Conservation (phyloP, 176 grass and related monocot genomes). For the Musa troglodytarum region DNA sequence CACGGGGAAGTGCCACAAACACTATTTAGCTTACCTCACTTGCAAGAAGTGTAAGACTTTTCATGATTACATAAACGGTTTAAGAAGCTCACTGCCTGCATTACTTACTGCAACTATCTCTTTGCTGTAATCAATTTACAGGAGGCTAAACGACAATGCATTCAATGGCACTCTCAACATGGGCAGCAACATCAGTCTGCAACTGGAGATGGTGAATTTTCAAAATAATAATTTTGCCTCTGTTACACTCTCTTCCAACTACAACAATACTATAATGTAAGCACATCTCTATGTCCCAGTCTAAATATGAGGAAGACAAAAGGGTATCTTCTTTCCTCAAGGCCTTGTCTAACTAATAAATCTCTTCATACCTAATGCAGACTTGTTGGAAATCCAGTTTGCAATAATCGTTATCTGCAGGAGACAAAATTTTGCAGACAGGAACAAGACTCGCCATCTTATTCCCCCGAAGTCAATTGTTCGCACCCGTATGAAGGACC, state of each 20-base stretch:
- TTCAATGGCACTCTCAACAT: slow-evolving; percentile 76
- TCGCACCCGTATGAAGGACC: slow-evolving; percentile 32
- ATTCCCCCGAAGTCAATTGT: slow-evolving; percentile 52
- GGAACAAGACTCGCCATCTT: slow-evolving; percentile 10
- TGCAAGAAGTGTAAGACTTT: slow-evolving; percentile 84
- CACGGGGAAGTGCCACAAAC: slow-evolving; percentile 40
- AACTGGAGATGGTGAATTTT: slow-evolving; percentile 65
- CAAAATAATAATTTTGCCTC: slow-evolving; percentile 50
- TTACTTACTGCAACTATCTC: background rate
- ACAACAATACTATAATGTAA: slow-evolving; percentile 69
- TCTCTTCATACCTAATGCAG: slow-evolving; percentile 22
- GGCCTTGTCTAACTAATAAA: background rate
- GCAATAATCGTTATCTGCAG: slow-evolving; percentile 7
- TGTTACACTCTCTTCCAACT: slow-evolving; percentile 27
- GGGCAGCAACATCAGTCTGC: slow-evolving; percentile 44
- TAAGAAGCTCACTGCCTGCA: too few relatives aligned
- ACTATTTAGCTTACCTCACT: slow-evolving; percentile 53
- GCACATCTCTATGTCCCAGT: background rate
- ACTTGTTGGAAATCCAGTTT: slow-evolving; percentile 75
- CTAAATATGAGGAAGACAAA: too few relatives aligned
- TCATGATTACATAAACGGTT: too few relatives aligned
- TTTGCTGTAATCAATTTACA: slow-evolving; percentile 14
- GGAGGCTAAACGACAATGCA: slow-evolving; percentile 56
- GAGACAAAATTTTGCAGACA: slow-evolving; percentile 40
- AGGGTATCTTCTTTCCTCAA: too few relatives aligned